A percentile compares a stretch with the other conserved stretches of the same genome.
Evolutionary conservation across 345 rosid species (phyloP).

Genomic region (Clarkia xantiana): DNA sequence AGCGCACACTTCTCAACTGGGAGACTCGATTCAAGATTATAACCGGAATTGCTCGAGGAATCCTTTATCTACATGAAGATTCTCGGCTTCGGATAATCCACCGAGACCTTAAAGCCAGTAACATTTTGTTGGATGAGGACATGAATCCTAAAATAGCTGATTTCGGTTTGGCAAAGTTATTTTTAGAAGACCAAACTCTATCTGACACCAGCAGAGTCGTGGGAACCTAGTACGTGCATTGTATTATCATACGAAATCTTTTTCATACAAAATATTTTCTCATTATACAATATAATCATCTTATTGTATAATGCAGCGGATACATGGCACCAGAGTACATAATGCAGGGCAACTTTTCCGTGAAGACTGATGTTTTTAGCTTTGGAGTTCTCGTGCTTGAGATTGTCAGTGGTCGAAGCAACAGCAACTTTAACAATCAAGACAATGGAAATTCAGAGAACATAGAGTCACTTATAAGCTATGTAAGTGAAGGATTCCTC

Average conservation of each 20-base stretch:
- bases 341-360: slow-evolving; percentile 17
- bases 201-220: slow-evolving; percentile 14
- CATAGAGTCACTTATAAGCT: too few species aligned
- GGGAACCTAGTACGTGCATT: too few species aligned
- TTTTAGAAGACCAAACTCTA: slow-evolving; percentile 2
- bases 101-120: slow-evolving; percentile 19
- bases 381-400: slow-evolving; percentile 23
- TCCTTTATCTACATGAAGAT: slow-evolving; percentile 12
- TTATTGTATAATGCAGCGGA: slow-evolving; percentile 10
- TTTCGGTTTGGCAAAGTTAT: slow-evolving; percentile 21
- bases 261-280: too few species aligned
- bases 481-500: too few species aligned
- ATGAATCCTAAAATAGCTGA: slow-evolving; percentile 12
- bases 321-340: slow-evolving; percentile 31
- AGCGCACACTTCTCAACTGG: too few species aligned
- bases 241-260: too few species aligned
- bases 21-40: too few species aligned
- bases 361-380: slow-evolving; percentile 23
- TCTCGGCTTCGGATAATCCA: slow-evolving; percentile 20
- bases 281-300: too few species aligned
- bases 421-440: background rate
- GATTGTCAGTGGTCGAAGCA: slow-evolving; percentile 18
- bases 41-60: too few species aligned
- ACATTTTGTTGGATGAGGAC: slow-evolving; percentile 13
- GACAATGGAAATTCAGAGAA: too few species aligned